Percentiles rank a stretch among this genome's conserved stretches.
Evolutionary conservation across 352 stramenopile genomes (phyloP).

Genomic region (Globisporangium middletonii): DNA sequence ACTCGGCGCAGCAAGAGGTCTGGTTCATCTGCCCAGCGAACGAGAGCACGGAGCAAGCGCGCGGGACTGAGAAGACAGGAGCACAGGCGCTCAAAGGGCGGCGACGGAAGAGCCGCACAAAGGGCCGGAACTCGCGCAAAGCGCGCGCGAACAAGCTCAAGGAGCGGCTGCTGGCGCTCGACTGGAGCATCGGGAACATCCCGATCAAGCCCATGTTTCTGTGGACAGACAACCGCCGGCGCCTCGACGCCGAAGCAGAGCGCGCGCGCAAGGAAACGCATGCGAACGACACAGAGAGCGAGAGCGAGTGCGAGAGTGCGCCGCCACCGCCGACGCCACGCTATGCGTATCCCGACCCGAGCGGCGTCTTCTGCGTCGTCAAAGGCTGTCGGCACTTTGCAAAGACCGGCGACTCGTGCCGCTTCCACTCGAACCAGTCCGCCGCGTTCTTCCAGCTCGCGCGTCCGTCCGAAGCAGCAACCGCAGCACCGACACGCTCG

Average conservation of each 20-base stretch:
- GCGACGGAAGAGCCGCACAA: constrained; percentile 15
- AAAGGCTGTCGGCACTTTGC: constrained; percentile 44
- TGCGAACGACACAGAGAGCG: constrained; percentile 7
- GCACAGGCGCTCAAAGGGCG: not conserved
- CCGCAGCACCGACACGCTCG: not conserved
- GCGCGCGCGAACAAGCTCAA: constrained; percentile 29
- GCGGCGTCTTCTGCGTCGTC: constrained; percentile 36
- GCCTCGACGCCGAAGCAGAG: constrained; percentile 34
- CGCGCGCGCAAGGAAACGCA: constrained; percentile 5
- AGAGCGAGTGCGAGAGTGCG: not conserved
- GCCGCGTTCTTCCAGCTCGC: constrained; percentile 19
- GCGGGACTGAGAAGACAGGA: constrained; percentile 25
- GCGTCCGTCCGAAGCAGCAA: not conserved
- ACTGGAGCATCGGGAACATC: constrained; percentile 68
- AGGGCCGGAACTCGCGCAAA: constrained; percentile 8
- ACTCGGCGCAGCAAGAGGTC: constrained; percentile 34
- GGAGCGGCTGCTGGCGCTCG: constrained; percentile 42
- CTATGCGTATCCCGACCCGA: constrained; percentile 26
- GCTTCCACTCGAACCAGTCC: constrained; percentile 38
- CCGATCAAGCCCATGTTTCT: constrained; percentile 37
- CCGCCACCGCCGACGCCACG: not conserved
- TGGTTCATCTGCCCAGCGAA: constrained; percentile 52
- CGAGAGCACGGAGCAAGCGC: constrained; percentile 11
- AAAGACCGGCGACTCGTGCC: constrained; percentile 55
- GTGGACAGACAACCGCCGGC: constrained; percentile 55